A percentile compares a stretch with the other conserved stretches of the same genome.
Evolutionary conservation across 2,329 filamentous ascomycete genomes (phyloP).

Genomic region (Nemania serpens): DNA sequence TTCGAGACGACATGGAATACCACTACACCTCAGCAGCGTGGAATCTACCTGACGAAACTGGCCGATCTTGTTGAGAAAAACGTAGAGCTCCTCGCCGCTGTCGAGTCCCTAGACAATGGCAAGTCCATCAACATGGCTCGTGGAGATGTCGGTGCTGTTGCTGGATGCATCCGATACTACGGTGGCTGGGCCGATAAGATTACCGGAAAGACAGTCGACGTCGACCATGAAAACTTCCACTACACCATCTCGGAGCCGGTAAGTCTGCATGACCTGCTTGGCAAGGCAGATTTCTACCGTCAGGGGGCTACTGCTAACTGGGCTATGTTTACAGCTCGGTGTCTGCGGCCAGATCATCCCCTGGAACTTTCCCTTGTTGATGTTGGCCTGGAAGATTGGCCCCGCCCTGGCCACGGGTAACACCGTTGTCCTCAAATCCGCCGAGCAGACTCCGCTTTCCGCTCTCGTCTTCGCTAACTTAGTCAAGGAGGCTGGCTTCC

Average conservation of each 20-base stretch:
- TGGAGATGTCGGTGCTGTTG: constrained; percentile 71
- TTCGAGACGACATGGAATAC: constrained; percentile 75
- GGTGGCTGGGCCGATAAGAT: constrained; percentile 93
- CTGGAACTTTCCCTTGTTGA: constrained; percentile 85
- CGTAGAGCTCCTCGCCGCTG: constrained; percentile 72
- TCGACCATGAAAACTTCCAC: constrained; percentile 77
- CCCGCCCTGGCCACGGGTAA: constrained; percentile 75
- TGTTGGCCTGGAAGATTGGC: constrained; percentile 82
- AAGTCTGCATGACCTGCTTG: constrained; percentile 36
- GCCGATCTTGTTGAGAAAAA: constrained; percentile 83
- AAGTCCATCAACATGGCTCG: constrained; percentile 79
- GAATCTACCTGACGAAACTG: constrained; percentile 72
- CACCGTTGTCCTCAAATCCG: constrained; percentile 73
- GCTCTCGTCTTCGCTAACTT: constrained; percentile 67
- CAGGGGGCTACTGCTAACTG: constrained; percentile 17
- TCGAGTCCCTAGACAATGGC: constrained; percentile 88
- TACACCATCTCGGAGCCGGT: constrained; percentile 80
- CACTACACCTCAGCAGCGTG: constrained; percentile 71
- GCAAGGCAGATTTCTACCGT: background rate
- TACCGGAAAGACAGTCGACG: constrained; percentile 83
- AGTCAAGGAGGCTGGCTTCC: constrained; percentile 78
- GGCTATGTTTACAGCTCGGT: constrained; percentile 32
- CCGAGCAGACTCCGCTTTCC: constrained; percentile 76
- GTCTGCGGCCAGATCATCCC: constrained; percentile 83
- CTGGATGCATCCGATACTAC: constrained; percentile 80